Evolutionary conservation across 208 protist genomes (phyloP), one percentile per base, ranked within the genome.

Genomic region (Wallacemonas rigidus): DNA sequence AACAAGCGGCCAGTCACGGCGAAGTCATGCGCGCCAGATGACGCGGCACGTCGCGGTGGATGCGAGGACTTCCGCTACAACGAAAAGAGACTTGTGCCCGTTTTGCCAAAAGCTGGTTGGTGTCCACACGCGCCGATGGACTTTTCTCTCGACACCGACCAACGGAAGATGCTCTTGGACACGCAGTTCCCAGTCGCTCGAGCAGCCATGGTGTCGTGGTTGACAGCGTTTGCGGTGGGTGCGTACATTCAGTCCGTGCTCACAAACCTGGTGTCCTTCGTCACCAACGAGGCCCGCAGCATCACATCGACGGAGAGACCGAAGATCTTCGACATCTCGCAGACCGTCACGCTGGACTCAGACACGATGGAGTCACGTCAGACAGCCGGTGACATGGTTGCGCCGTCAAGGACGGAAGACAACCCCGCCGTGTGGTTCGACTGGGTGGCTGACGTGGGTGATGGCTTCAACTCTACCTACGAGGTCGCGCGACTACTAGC

Each of bases 171-270:
- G 38, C 71, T 64, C n/a, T n/a, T 76, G 40, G 53, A 69, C 11
- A 61, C 63, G 6, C 45, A 80, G 60, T 85, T 89, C 65, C 90
- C 87, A 4, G 26, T 80, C 26, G 92, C 93, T 64, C 64, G 78
- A 0, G 85, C 88, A 0, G 86, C 80, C 35, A 95, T 95, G 90
- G 90, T 95, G 60, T 78, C 88, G 15, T 95, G 90, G 88, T 92
- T 81, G 73, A 90, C 88, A 26, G 91, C 84, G 26, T 92, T 95
- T 67, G 81, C 90, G 26, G 74, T 89, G 8, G 64, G 73, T 51
- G 90, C 90, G 1, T 84, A 84, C 8, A 81, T 85, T 72, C 84
- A 95, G 75, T 74, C 77, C 2, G 54, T 83, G 26, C 71, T 87
- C 0, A 74, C 76, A 12, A 60, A 62, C 5, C 74, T 72, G 47